Evolutionary conservation across 208 protist genomes (phyloP).

Genomic region (Naegleria fowleri): DNA sequence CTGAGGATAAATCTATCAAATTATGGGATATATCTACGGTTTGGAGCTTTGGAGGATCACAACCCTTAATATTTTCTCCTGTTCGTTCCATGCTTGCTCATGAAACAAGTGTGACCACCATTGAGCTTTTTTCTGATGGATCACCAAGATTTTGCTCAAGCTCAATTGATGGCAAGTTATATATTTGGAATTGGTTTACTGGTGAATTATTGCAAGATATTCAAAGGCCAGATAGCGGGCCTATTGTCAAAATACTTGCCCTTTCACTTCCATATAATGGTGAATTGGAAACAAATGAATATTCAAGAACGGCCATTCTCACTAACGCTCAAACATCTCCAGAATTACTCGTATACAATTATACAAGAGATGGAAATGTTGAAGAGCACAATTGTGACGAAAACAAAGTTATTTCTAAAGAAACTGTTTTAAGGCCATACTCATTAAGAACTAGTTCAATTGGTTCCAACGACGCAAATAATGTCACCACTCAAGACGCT

Average conservation of each 20-base stretch:
- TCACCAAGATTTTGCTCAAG: not conserved
- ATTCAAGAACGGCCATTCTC: not conserved
- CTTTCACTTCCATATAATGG: not conserved
- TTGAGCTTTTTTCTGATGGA: not conserved
- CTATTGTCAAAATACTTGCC: not conserved
- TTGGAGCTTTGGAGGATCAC: not conserved
- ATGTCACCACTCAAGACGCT: no score
- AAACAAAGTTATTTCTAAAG: no score
- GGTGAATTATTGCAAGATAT: not conserved
- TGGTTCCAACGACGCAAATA: no score
- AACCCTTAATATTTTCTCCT: not conserved
- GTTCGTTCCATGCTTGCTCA: not conserved
- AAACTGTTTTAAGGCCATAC: no score
- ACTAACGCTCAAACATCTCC: no score
- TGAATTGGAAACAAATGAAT: not conserved
- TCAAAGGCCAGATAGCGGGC: not conserved
- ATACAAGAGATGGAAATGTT: no score
- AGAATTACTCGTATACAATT: not conserved
- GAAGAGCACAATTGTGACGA: no score
- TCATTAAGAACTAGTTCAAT: no score
- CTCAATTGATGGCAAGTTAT: not conserved
- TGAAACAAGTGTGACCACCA: not conserved
- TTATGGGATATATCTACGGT: constrained; percentile 5
- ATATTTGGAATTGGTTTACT: not conserved
- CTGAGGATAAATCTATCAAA: not conserved